Percentiles rank a stretch among this genome's conserved stretches.
Evolutionary conservation across 768 basidiomycete genomes (phyloP).

Genomic region (Trametes cinnabarina): DNA sequence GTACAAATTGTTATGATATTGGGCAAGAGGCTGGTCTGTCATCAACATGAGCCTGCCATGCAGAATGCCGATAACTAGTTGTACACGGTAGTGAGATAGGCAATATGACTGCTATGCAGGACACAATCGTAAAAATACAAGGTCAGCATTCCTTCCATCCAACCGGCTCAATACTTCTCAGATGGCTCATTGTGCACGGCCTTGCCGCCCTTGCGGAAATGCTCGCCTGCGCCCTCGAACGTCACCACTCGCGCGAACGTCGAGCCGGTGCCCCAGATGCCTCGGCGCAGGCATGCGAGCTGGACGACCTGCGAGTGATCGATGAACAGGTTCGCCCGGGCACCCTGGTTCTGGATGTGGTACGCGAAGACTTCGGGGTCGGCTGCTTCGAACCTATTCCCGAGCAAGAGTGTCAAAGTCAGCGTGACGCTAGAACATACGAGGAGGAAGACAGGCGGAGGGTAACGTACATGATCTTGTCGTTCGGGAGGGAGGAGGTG

Average conservation of each 20-base stretch:
- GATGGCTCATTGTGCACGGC: slow-evolving; percentile 15
- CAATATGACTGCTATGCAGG: no score
- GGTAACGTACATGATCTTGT: slow-evolving; percentile 39
- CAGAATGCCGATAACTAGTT: no score
- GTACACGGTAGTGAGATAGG: no score
- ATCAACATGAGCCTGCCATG: no score
- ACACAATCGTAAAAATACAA: no score
- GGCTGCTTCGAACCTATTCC: slow-evolving; percentile 41
- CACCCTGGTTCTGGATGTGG: slow-evolving; percentile 45
- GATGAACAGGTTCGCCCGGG: slow-evolving; percentile 42
- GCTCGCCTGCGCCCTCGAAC: slow-evolving; percentile 29
- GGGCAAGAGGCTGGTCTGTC: no score
- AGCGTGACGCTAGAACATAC: not conserved
- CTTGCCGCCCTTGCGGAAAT: slow-evolving; percentile 12
- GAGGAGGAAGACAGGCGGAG: not conserved
- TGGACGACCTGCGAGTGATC: slow-evolving; percentile 47
- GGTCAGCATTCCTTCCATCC: not conserved
- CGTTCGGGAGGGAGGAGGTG: slow-evolving; percentile 38
- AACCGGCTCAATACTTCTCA: slow-evolving; percentile 2
- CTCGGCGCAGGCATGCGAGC: slow-evolving; percentile 41
- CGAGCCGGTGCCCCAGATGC: slow-evolving; percentile 45
- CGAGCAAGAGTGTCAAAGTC: no score
- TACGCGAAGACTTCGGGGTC: slow-evolving; percentile 45
- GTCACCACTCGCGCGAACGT: slow-evolving; percentile 46
- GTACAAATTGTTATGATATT: no score